These are phyloP conservation scores for Nicotiana benthamiana DNA, from an alignment of 257 asterid species.

Conservation along the genomic window DNA sequence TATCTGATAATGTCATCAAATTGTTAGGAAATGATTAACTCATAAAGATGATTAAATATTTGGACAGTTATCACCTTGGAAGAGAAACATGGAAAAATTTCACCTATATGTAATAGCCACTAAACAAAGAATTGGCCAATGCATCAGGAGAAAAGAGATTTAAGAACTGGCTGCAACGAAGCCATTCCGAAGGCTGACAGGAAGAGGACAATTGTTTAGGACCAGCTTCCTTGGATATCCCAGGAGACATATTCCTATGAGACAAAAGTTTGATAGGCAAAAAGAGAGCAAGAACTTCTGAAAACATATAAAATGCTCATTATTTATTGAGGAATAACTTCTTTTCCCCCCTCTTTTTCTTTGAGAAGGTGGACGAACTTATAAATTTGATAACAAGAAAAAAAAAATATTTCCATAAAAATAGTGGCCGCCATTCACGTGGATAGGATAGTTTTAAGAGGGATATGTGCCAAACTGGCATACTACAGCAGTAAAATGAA, in stretches of 20 bases:
- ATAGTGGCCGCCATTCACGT: not conserved
- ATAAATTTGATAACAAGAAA: not conserved
- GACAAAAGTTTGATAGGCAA: not conserved
- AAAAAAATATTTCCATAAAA: not conserved
- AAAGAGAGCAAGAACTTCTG: conserved; percentile 1
- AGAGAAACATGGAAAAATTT: not conserved
- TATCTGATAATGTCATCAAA: not conserved
- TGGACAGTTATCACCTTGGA: not conserved
- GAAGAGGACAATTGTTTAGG: not conserved
- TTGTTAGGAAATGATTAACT: not conserved
- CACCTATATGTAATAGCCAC: not conserved
- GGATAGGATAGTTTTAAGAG: not conserved
- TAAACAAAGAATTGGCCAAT: not conserved
- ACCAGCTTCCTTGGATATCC: not conserved
- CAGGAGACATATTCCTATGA: not conserved
- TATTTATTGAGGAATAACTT: not conserved
- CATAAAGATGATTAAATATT: not conserved
- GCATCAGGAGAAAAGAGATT: not conserved
- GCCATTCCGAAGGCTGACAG: not conserved
- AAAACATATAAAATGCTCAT: not conserved
- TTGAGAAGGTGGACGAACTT: not conserved
- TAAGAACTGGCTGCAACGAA: not conserved
- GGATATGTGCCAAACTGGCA: not conserved
- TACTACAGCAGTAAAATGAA: not conserved
- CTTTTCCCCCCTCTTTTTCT: not conserved